These are phyloP conservation scores for Colletotrichum agaves DNA, from an alignment of 2,329 filamentous ascomycete species.

Conservation along the genomic window DNA sequence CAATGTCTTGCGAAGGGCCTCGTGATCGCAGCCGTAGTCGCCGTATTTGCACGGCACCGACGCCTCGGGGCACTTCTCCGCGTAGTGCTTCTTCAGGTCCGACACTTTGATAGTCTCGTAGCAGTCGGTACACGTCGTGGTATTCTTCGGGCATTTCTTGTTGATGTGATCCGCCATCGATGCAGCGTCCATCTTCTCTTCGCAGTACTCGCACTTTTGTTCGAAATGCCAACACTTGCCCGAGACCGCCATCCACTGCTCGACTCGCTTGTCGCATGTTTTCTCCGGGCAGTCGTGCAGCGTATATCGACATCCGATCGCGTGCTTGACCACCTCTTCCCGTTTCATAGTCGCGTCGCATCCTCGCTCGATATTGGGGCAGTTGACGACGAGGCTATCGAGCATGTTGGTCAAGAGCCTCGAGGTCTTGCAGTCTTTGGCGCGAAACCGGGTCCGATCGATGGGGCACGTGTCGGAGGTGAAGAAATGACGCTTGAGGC, in stretches of 20 bases:
- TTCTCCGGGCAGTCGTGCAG: constrained; percentile 66
- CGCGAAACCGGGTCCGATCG: constrained; percentile 59
- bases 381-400: constrained; percentile 67
- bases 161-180: constrained; percentile 59
- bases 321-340: constrained; percentile 66
- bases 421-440: constrained; percentile 45
- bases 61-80: constrained; percentile 56
- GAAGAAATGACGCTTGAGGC: constrained; percentile 58
- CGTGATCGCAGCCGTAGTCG: constrained; percentile 59
- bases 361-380: constrained; percentile 62
- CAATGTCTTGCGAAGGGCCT: constrained; percentile 52
- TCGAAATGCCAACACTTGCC: constrained; percentile 64
- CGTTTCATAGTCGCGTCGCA: constrained; percentile 63
- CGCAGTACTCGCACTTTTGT: constrained; percentile 64
- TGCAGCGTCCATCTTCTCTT: constrained; percentile 58
- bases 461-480: constrained; percentile 64
- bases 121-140: constrained; percentile 62
- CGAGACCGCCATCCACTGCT: constrained; percentile 54
- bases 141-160: constrained; percentile 57
- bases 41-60: constrained; percentile 58
- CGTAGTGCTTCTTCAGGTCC: constrained; percentile 58
- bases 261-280: constrained; percentile 62
- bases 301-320: constrained; percentile 66
- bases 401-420: constrained; percentile 69
- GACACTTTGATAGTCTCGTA: constrained; percentile 55